phyloP scores from a whole-genome alignment of 108 stramenopile genomes.

The Seminavis robusta region DNA sequence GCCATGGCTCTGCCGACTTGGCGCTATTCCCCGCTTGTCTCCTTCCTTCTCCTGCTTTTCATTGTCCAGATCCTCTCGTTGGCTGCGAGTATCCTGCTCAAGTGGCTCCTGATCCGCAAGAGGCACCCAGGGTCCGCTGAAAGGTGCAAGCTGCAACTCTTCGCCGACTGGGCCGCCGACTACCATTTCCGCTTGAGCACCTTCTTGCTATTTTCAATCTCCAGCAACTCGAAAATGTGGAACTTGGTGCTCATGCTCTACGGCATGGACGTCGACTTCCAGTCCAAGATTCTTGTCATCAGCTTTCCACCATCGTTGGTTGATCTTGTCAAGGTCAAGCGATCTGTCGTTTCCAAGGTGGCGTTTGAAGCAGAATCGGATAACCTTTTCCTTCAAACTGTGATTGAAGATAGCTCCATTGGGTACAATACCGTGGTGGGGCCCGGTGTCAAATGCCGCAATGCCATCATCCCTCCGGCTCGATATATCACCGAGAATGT shows the following conservation, averaged over 20 bases:
- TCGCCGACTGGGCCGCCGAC: slow-evolving; percentile 5
- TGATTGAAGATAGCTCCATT: slow-evolving; percentile 12
- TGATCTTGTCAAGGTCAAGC: slow-evolving; percentile 5
- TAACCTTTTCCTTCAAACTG: background rate
- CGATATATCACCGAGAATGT: background rate
- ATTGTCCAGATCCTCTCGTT: background rate
- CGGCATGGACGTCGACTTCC: slow-evolving; percentile 9
- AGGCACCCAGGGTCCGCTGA: background rate
- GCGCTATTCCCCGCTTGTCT: slow-evolving; percentile 1
- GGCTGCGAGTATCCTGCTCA: slow-evolving; percentile 6
- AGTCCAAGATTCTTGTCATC: background rate
- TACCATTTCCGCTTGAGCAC: background rate
- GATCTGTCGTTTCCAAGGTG: background rate
- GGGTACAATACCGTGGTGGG: background rate
- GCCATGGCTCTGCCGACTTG: slow-evolving; percentile 1
- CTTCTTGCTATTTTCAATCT: background rate
- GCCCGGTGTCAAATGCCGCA: background rate
- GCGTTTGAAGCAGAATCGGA: slow-evolving; percentile 1
- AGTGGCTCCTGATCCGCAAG: slow-evolving; percentile 8
- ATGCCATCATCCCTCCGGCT: background rate
- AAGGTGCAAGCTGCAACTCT: background rate
- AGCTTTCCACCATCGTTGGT: background rate
- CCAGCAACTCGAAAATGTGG: slow-evolving; percentile 2
- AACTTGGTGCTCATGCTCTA: slow-evolving; percentile 7
- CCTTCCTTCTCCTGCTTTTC: background rate